Base-by-base conservation (phyloP, 768 basidiomycete species). In the Amanita muscaria region DNA sequence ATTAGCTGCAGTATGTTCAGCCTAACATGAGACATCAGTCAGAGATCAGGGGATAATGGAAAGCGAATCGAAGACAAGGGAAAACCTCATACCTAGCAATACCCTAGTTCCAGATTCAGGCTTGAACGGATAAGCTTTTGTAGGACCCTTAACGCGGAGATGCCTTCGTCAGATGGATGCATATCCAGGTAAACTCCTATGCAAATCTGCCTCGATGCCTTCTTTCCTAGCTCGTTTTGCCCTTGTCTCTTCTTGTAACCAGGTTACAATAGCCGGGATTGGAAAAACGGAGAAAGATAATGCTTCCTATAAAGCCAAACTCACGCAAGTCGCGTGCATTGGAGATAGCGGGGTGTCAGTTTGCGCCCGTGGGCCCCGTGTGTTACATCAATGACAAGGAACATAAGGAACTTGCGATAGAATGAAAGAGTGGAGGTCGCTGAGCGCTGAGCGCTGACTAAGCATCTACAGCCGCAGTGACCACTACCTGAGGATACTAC, bases 1-100 rank as follows among this genome's bases (percentile, higher is more conserved):
- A 56, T 93, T 83, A 15, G 90, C 92, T 21, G 94, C 93, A 98
- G 76, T 39, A 99, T 94, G 59, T 99, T 99, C 89, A 99, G 94
- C 96, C 83, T 88, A 18, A 24, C 43, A 39, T 15, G 35, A 37
- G 44, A 31, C 12, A 29, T 41, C 14, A 4, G 47, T 11, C 5
- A 37, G 36, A 24, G n/a, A n/a, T n/a, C n/a, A n/a, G n/a, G n/a
- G n/a, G n/a, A n/a, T n/a, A n/a, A n/a, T n/a, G n/a, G n/a, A n/a
- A n/a, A n/a, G n/a, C 23, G 44, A 31, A 21, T 39, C n/a, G 42
- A 37, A 25, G 19, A 36, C 52, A 30, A 23, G 4, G 22, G 59
- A n/a, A n/a, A n/a, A n/a, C n/a, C n/a, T n/a, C 70, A 33, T 47
- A 82, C 85, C 69, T 98, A 92, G 60, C 92, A 94, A 61, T 93